These are phyloP conservation scores for Gnomoniopsis smithogilvyi DNA, from an alignment of 2,329 filamentous ascomycete species.

Conservation along the genomic window DNA sequence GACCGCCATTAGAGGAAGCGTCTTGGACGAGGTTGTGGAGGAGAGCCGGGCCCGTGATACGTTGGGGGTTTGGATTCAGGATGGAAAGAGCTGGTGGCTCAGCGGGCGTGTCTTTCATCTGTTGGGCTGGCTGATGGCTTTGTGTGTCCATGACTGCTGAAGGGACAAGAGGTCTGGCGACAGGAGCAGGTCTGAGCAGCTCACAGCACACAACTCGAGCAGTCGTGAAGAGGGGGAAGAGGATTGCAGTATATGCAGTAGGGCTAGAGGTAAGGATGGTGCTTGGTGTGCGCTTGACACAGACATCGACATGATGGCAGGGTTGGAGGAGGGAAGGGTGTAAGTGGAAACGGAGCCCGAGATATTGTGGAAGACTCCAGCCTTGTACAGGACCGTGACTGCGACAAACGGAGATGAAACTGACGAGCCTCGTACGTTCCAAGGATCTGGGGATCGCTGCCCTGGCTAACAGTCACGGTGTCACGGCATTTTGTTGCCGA, in stretches of 20 bases:
- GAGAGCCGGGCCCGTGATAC: conserved; percentile 40
- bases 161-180: background rate
- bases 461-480: background rate
- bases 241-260: background rate
- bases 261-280: background rate
- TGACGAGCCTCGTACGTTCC: conserved; percentile 8
- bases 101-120: background rate
- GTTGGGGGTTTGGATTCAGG: conserved; percentile 40
- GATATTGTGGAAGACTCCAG: background rate
- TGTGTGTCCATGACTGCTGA: conserved; percentile 2
- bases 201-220: background rate
- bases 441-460: background rate
- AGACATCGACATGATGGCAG: conserved; percentile 11
- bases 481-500: background rate
- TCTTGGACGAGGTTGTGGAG: conserved; percentile 57
- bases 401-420: conserved; percentile 18
- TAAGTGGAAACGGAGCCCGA: conserved; percentile 9
- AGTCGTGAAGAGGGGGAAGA: background rate
- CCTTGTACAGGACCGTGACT: background rate
- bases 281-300: background rate
- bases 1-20: conserved; percentile 28
- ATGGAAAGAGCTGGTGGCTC: conserved; percentile 34
- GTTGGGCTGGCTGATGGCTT: conserved; percentile 4
- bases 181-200: background rate
- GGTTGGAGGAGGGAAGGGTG: background rate